Evolutionary conservation across 768 basidiomycete species (phyloP).

Genomic region (Boletus rufocinnamomeus): DNA sequence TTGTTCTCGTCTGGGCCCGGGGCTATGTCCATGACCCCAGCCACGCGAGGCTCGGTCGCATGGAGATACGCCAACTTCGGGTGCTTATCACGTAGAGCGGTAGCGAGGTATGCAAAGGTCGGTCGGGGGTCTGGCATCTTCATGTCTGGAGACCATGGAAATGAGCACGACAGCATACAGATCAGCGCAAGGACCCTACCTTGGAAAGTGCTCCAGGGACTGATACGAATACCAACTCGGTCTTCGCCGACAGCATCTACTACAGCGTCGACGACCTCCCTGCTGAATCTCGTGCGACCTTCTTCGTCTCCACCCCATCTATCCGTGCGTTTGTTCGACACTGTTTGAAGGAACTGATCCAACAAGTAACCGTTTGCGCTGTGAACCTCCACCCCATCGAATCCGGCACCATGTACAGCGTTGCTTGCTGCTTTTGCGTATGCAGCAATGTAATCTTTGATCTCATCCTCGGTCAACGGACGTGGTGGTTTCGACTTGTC

Average conservation of each 20-base stretch:
- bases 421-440: conserved; percentile 38
- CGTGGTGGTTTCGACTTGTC: conserved; percentile 20
- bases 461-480: conserved; percentile 32
- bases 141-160: conserved; percentile 41
- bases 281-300: conserved; percentile 54
- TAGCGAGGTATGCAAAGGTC: conserved; percentile 54
- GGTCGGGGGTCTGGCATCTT: too few relatives aligned
- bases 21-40: not conserved
- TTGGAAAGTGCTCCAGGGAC: conserved; percentile 40
- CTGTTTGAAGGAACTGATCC: conserved; percentile 64
- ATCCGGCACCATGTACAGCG: conserved; percentile 41
- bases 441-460: conserved; percentile 32
- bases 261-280: conserved; percentile 57
- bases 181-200: conserved; percentile 25
- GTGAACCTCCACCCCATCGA: conserved; percentile 50
- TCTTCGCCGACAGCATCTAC: conserved; percentile 52
- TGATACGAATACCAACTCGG: too few relatives aligned
- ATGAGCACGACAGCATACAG: not conserved
- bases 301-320: conserved; percentile 69
- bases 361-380: conserved; percentile 47
- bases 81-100: conserved; percentile 37
- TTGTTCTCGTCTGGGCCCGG: conserved; percentile 32
- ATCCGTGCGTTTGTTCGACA: conserved; percentile 60
- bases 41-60: conserved; percentile 43
- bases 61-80: conserved; percentile 53